Percentiles rank a stretch among this genome's conserved stretches.
These are phyloP conservation scores for Rhizophora mangle DNA, from an alignment of 345 rosid genomes.

Conservation along the genomic window DNA sequence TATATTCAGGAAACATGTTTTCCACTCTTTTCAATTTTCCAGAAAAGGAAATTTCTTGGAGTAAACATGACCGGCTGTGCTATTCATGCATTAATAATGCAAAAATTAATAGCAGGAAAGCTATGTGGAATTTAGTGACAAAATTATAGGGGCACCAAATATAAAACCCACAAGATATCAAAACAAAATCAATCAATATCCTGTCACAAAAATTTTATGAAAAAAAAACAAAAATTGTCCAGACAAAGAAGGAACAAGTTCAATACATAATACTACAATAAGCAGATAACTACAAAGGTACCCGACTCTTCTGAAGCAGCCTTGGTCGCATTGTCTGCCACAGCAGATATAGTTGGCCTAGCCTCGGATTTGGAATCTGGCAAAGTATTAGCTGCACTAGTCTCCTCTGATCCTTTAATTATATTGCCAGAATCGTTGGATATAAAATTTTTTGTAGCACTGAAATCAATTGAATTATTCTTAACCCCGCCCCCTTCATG, in stretches of 20 bases:
- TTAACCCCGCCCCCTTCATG: constrained; percentile 6
- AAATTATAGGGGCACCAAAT: too few relatives aligned
- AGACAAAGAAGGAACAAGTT: background rate
- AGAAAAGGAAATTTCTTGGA: too few relatives aligned
- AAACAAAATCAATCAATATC: too few relatives aligned
- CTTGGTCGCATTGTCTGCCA: constrained; percentile 14
- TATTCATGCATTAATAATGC: too few relatives aligned
- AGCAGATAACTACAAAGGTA: constrained; percentile 18
- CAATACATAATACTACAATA: background rate
- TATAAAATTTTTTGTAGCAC: constrained; percentile 6
- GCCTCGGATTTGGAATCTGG: constrained; percentile 21
- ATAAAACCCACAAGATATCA: too few relatives aligned
- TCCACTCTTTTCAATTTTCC: too few relatives aligned
- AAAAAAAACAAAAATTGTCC: background rate
- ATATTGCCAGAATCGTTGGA: constrained; percentile 8
- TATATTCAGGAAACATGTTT: too few relatives aligned
- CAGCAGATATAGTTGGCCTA: constrained; percentile 14
- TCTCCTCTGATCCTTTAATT: constrained; percentile 26
- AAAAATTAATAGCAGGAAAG: too few relatives aligned
- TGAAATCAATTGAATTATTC: constrained; percentile 23
- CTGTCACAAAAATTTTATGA: background rate
- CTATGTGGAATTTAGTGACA: too few relatives aligned
- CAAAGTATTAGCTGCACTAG: constrained; percentile 24
- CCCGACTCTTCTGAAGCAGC: constrained; percentile 48
- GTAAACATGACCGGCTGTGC: too few relatives aligned